phyloP scores from a whole-genome alignment of 2,329 filamentous ascomycete genomes.

The Sporothrix pallida region DNA sequence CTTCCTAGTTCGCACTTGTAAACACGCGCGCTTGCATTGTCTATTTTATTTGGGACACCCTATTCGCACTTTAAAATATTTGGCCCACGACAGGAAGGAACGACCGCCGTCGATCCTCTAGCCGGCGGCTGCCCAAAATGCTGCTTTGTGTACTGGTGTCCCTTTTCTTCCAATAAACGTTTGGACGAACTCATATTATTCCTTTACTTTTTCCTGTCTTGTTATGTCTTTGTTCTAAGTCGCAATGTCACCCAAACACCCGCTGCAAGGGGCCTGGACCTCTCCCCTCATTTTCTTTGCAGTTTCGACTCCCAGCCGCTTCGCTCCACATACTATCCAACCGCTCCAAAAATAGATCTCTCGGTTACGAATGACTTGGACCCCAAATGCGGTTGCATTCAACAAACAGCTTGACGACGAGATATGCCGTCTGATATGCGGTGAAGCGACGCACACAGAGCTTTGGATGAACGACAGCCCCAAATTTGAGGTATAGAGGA shows the following conservation, averaged over 20 bases:
- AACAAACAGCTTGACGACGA: background rate
- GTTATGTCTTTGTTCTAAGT: background rate
- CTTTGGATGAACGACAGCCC: background rate
- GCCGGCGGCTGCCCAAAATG: background rate
- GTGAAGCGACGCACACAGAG: background rate
- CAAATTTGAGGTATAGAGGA: no score
- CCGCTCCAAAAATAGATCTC: slow-evolving; percentile 12
- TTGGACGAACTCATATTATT: background rate
- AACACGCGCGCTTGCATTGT: background rate
- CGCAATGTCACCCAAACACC: background rate
- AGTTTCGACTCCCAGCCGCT: background rate
- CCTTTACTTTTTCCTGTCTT: background rate
- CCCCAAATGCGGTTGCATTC: background rate
- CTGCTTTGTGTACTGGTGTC: background rate
- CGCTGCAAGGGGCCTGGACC: background rate
- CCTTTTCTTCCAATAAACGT: background rate
- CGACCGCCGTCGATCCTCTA: slow-evolving; percentile 5
- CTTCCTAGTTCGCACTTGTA: background rate
- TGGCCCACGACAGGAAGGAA: background rate
- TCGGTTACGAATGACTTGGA: background rate
- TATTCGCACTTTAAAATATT: background rate
- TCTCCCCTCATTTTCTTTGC: slow-evolving; percentile 4
- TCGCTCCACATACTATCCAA: background rate
- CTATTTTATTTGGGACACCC: background rate
- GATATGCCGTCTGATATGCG: background rate